Conservation (phyloP, 768 basidiomycete species). For the Agaricus subrufescens region DNA sequence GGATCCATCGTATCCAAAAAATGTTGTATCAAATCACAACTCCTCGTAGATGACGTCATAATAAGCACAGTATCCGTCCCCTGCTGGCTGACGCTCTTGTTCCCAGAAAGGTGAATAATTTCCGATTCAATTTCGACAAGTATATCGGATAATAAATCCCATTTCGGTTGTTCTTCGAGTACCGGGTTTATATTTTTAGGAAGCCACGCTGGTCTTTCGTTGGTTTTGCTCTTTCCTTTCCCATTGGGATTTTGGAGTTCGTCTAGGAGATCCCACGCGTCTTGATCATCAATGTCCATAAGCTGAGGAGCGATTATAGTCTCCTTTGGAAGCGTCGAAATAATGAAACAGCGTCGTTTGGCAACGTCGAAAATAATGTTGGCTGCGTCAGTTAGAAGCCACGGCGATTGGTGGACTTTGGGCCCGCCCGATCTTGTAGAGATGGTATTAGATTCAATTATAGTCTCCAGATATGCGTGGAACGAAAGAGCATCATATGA, state of each 20-base stretch:
- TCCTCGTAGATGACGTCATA: slow-evolving; percentile 81
- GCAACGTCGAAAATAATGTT: slow-evolving; percentile 80
- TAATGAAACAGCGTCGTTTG: slow-evolving; percentile 74
- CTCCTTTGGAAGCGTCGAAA: slow-evolving; percentile 24
- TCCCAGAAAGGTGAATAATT: slow-evolving; percentile 50
- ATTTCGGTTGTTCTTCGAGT: slow-evolving; percentile 93
- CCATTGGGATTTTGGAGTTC: slow-evolving; percentile 39
- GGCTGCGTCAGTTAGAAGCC: slow-evolving; percentile 92
- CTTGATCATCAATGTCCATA: slow-evolving; percentile 56
- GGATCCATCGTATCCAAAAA: slow-evolving; percentile 69
- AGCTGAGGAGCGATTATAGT: slow-evolving; percentile 16
- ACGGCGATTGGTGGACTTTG: slow-evolving; percentile 71
- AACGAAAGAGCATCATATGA: slow-evolving; percentile 90
- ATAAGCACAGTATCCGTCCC: slow-evolving; percentile 78
- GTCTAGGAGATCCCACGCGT: slow-evolving; percentile 71
- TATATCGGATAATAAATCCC: slow-evolving; percentile 81
- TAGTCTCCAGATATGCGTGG: slow-evolving; percentile 85
- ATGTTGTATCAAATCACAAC: slow-evolving; percentile 69
- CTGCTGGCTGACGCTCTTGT: slow-evolving; percentile 29
- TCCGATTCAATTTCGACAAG: slow-evolving; percentile 90
- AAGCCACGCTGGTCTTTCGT: slow-evolving; percentile 51
- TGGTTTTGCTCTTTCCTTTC: slow-evolving; percentile 12
- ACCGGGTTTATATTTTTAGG: slow-evolving; percentile 80
- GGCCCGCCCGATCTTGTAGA: slow-evolving; percentile 40
- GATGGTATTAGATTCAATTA: slow-evolving; percentile 55